Base-by-base conservation (phyloP, 495 filamentous ascomycete genomes). In the Penicillium steckii region DNA sequence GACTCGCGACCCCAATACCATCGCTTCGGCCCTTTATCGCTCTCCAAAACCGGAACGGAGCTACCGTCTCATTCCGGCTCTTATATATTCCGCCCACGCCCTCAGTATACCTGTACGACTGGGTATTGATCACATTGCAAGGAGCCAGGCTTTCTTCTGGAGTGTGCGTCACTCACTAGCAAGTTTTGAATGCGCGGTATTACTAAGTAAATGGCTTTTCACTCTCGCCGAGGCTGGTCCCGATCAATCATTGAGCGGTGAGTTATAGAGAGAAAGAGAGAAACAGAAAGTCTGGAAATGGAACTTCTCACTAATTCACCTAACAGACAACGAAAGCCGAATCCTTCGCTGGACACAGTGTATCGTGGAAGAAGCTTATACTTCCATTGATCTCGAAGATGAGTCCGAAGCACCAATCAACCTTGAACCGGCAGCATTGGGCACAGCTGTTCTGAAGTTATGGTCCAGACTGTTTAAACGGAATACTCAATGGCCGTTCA, bases 181-280 rank as follows among this genome's bases (percentile, higher is more conserved):
- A 7, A 75, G 71, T 46, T 60, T 79, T 9, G 76, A 80, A 54
- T 80, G 74, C 45, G 77, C 74, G 0, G 64, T 78, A 4, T 53
- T 79, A 8, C 57, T 79, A 1, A 76, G 72, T 49, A 73, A 79
- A 55, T 80, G 77, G 78, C 65, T 81, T 9, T 59, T 73, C 21
- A 71, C 62, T 1, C 44, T 73, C 38, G 60, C 64, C 1, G 68
- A 71, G 42, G 59, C 66, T 0, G 64, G 59, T 0, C 57, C 53
- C 3, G 62, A 67, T 32, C 69, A 69, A 22, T 59, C 47, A 3
- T 46, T 69, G 13, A 72, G 69, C 42, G 67, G 70, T 73, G 62
- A 42, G 59, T 35, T n/a, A n/a, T n/a, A n/a, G n/a, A n/a, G n/a
- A n/a, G n/a, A n/a, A n/a, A n/a, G n/a, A n/a, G n/a, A n/a, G n/a